Conservation (phyloP, 2,329 filamentous ascomycete species). For the Aureobasidium vineae region DNA sequence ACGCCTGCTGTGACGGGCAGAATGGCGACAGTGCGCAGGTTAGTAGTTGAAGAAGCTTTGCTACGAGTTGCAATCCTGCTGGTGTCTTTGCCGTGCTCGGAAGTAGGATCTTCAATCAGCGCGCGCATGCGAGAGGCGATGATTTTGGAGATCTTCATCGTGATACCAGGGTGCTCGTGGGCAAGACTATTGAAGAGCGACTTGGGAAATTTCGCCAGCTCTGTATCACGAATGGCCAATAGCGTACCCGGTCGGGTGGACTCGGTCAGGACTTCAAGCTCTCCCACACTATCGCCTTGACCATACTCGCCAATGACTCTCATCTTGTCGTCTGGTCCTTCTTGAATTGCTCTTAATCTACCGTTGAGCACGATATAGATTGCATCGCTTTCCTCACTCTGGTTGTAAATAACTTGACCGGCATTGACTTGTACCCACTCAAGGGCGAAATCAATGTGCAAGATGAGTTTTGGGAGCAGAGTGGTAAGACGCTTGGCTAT, state of each 20-base stretch:
- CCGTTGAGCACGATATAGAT: slow-evolving; percentile 98
- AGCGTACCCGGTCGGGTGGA: slow-evolving; percentile 85
- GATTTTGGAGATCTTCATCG: slow-evolving; percentile 98
- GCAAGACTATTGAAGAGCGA: slow-evolving; percentile 97
- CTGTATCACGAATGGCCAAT: slow-evolving; percentile 94
- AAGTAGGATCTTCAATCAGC: slow-evolving; percentile 74
- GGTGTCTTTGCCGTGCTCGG: slow-evolving; percentile 61
- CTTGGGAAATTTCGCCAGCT: slow-evolving; percentile 92
- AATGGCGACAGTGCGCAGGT: slow-evolving; percentile 88
- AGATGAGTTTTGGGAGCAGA: slow-evolving; percentile 80
- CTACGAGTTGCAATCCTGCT: slow-evolving; percentile 56
- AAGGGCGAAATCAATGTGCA: slow-evolving; percentile 96
- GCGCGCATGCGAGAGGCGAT: slow-evolving; percentile 93
- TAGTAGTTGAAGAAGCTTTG: slow-evolving; percentile 80
- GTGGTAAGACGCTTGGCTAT: slow-evolving; percentile 94
- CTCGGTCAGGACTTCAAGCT: slow-evolving; percentile 95
- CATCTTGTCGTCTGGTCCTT: slow-evolving; percentile 76
- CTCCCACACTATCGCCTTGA: slow-evolving; percentile 95
- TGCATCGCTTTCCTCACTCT: slow-evolving; percentile 92
- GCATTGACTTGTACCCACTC: slow-evolving; percentile 98
- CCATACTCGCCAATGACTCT: slow-evolving; percentile 89
- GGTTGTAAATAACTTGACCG: slow-evolving; percentile 90
- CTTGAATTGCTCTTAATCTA: slow-evolving; percentile 78
- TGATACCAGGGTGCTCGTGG: slow-evolving; percentile 95
- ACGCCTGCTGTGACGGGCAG: slow-evolving; percentile 88